Evolutionary conservation across 192 early-diverging fungal genomes (phyloP).

Genomic region (Glomus cerebriforme): DNA sequence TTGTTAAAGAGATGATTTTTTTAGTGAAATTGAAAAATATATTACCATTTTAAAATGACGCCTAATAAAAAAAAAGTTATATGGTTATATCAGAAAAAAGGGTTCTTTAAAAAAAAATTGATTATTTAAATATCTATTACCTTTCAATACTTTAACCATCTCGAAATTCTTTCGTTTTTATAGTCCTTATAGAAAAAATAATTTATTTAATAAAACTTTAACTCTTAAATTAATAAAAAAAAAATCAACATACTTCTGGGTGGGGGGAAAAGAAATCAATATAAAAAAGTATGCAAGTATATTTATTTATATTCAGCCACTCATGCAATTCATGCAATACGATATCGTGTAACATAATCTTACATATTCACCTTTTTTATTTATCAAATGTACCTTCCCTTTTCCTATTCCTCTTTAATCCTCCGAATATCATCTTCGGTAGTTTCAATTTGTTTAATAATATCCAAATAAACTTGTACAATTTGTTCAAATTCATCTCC

Average conservation of each 20-base stretch:
- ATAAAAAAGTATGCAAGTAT: too few species aligned
- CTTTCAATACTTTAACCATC: not conserved
- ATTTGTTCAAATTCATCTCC: constrained; percentile 18
- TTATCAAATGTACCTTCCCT: too few species aligned
- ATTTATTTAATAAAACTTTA: too few species aligned
- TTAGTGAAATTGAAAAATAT: not conserved
- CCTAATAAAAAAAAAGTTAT: not conserved
- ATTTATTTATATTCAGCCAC: too few species aligned
- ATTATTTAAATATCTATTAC: not conserved
- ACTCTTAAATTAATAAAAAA: too few species aligned
- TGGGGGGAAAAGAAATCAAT: too few species aligned
- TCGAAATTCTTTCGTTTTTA: not conserved
- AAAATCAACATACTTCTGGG: too few species aligned
- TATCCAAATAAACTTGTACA: not conserved
- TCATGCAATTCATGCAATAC: too few species aligned
- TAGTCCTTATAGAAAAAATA: too few species aligned
- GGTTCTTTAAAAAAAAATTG: not conserved
- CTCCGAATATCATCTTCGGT: not conserved
- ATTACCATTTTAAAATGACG: not conserved
- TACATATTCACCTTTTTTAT: too few species aligned
- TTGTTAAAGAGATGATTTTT: not conserved
- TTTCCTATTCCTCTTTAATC: not conserved
- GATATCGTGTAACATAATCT: too few species aligned
- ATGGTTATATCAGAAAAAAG: not conserved
- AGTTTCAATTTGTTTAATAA: constrained; percentile 14